Evolutionary conservation across 1,284 basidiomycete species (phyloP).

Genomic region (Sporisorium sorghi): DNA sequence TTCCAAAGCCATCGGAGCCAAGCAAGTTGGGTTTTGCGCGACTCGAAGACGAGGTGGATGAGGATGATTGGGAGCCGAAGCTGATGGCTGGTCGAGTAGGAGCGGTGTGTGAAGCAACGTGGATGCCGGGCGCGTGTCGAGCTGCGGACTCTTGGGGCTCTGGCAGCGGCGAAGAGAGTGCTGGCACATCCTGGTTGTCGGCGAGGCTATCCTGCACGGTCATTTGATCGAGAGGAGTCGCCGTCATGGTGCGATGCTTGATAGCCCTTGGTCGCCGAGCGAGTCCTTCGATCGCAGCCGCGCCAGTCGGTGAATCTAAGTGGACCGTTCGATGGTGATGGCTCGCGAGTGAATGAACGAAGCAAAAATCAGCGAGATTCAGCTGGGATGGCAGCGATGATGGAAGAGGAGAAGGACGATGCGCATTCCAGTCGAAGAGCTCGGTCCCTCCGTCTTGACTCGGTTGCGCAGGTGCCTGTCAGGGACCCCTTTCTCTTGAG

Average conservation of each 20-base stretch:
- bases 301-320: background rate
- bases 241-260: slow-evolving; percentile 13
- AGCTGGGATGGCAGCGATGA: background rate
- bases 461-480: background rate
- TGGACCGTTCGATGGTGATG: background rate
- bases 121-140: background rate
- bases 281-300: slow-evolving; percentile 1
- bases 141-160: slow-evolving; percentile 23
- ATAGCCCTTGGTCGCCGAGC: background rate
- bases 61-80: slow-evolving; percentile 9
- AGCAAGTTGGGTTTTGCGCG: slow-evolving; percentile 36
- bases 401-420: background rate
- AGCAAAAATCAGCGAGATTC: too few species aligned
- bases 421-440: background rate
- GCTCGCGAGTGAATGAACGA: too few species aligned
- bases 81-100: slow-evolving; percentile 1
- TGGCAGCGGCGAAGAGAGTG: slow-evolving; percentile 38
- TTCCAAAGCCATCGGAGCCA: slow-evolving; percentile 43
- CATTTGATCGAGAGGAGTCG: slow-evolving; percentile 13
- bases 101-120: slow-evolving; percentile 8
- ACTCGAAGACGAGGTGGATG: slow-evolving; percentile 4
- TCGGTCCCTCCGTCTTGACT: background rate
- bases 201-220: slow-evolving; percentile 1
- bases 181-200: slow-evolving; percentile 30
- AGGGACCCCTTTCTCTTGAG: background rate